Evolutionary conservation across 257 asterid genomes (phyloP).

Genomic region (Solanum rostratum): DNA sequence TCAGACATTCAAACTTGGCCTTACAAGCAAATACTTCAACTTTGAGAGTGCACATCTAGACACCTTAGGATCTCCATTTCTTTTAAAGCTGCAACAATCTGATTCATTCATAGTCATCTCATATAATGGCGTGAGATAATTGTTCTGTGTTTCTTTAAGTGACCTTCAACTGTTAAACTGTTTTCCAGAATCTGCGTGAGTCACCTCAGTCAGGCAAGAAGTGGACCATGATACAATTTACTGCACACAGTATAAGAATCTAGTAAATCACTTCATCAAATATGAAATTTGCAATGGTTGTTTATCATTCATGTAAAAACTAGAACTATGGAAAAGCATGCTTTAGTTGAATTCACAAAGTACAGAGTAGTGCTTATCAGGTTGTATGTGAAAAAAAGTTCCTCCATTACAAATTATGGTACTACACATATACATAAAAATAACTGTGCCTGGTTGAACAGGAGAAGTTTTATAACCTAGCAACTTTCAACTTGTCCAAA

Average conservation of each 20-base stretch:
- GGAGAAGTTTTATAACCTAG: slow-evolving; percentile 41
- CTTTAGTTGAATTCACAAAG: not conserved
- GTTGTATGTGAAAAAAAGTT: not conserved
- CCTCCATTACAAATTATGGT: not conserved
- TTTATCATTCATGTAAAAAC: not conserved
- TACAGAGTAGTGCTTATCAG: not conserved
- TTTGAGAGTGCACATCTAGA: not conserved
- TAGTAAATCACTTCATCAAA: not conserved
- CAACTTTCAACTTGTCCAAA: slow-evolving; percentile 49
- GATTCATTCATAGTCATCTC: not conserved
- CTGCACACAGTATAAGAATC: not conserved
- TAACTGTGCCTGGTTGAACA: slow-evolving; percentile 8
- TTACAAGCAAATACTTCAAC: not conserved
- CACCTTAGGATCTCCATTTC: not conserved
- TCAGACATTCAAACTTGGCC: not conserved
- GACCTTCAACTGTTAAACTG: not conserved
- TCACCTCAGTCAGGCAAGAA: not conserved
- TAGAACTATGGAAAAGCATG: not conserved
- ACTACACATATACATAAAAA: not conserved
- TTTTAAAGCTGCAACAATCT: not conserved
- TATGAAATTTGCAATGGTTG: not conserved
- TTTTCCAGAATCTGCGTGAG: no score
- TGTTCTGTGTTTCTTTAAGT: not conserved
- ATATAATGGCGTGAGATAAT: not conserved
- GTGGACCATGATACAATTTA: not conserved